phyloP scores from a whole-genome alignment of 164 flowering plant genomes.

The Tetrastigma voinierianum region DNA sequence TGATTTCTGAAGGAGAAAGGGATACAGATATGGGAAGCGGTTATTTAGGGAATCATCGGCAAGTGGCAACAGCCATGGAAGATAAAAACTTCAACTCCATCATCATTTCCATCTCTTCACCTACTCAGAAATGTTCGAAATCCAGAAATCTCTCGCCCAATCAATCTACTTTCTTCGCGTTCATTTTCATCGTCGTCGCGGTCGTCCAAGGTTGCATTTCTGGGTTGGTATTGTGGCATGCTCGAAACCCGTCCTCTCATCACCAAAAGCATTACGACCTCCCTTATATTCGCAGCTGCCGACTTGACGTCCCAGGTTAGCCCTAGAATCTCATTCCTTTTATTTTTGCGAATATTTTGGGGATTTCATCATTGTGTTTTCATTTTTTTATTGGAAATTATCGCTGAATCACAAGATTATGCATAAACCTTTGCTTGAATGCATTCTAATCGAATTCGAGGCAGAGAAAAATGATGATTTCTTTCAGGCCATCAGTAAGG shows the following conservation, averaged over 20 bases:
- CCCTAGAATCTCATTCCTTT: not conserved
- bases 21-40: too few species aligned
- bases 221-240: slow-evolving; percentile 47
- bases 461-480: too few species aligned
- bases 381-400: too few species aligned
- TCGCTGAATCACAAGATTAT: too few species aligned
- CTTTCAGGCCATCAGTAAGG: too few species aligned
- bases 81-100: too few species aligned
- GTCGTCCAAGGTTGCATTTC: slow-evolving; percentile 22
- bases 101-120: not conserved
- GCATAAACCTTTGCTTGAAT: too few species aligned
- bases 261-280: slow-evolving; percentile 41
- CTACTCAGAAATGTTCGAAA: not conserved
- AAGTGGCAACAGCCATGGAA: too few species aligned
- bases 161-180: not conserved
- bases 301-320: slow-evolving; percentile 55
- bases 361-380: not conserved
- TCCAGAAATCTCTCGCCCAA: not conserved
- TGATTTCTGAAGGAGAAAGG: too few species aligned
- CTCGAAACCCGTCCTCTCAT: slow-evolving; percentile 37
- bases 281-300: slow-evolving; percentile 44
- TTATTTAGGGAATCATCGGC: too few species aligned
- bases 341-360: not conserved
- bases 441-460: too few species aligned
- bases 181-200: slow-evolving; percentile 14